These are phyloP conservation scores for Penicillium waksmanii DNA, from an alignment of 495 filamentous ascomycete species.

Conservation along the genomic window DNA sequence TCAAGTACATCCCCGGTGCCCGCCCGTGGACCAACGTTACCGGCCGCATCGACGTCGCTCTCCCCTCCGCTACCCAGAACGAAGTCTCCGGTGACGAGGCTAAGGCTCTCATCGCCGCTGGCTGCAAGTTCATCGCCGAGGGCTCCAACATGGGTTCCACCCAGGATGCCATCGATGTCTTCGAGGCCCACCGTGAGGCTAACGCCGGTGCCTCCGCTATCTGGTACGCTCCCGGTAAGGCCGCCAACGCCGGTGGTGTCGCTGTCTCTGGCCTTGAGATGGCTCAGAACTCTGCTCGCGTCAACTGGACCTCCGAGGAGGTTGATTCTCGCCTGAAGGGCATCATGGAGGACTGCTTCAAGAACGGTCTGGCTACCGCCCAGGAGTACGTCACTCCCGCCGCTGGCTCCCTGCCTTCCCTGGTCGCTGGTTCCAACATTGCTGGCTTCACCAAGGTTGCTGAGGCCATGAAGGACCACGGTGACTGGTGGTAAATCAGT, in stretches of 20 bases:
- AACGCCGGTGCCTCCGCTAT: constrained; percentile 70
- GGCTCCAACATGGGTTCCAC: constrained; percentile 99
- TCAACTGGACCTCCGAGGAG: constrained; percentile 84
- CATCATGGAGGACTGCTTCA: constrained; percentile 95
- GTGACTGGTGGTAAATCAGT: constrained; percentile 84
- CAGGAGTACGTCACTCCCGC: constrained; percentile 77
- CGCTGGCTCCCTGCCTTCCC: constrained; percentile 83
- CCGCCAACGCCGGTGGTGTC: constrained; percentile 96
- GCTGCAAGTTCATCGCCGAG: constrained; percentile 88
- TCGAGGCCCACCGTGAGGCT: constrained; percentile 77
- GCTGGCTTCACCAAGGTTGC: constrained; percentile 97
- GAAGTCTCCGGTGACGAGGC: constrained; percentile 92
- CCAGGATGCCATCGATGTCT: constrained; percentile 90
- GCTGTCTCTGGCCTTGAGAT: constrained; percentile 98
- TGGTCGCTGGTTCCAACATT: constrained; percentile 95
- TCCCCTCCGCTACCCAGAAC: constrained; percentile 96
- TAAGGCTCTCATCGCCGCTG: constrained; percentile 72
- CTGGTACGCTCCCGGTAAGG: constrained; percentile 95
- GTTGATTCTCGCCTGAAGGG: constrained; percentile 89
- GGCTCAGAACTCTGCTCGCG: constrained; percentile 92
- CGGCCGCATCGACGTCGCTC: constrained; percentile 84
- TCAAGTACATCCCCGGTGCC: constrained; percentile 86
- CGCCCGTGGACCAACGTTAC: constrained; percentile 86
- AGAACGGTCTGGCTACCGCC: constrained; percentile 86
- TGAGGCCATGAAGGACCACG: constrained; percentile 91